Percentiles rank a stretch among this genome's conserved stretches.
Evolutionary conservation across 1,284 basidiomycete genomes (phyloP).

Genomic region (Melampsora medusae): DNA sequence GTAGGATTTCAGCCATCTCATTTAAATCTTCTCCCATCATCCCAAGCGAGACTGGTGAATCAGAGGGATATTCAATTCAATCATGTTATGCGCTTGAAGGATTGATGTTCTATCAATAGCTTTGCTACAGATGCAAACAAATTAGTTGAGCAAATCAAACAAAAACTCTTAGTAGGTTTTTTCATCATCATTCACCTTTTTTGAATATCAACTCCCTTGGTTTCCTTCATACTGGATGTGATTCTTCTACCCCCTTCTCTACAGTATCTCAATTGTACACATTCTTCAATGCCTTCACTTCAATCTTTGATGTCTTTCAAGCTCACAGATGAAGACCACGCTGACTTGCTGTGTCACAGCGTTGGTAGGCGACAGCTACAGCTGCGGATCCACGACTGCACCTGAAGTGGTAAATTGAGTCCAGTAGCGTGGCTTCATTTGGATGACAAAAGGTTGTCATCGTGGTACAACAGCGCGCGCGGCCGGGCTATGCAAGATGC

Average conservation of each 20-base stretch:
- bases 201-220: neutral
- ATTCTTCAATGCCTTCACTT: constrained; percentile 87
- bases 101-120: constrained; percentile 86
- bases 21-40: constrained; percentile 87
- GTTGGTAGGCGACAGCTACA: too few species aligned
- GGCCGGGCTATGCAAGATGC: too few species aligned
- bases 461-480: too few species aligned
- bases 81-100: constrained; percentile 91
- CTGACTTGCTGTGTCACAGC: too few species aligned
- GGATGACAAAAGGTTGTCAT: too few species aligned
- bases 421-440: too few species aligned
- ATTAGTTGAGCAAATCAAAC: constrained; percentile 90
- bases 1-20: constrained; percentile 89
- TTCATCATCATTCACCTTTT: neutral
- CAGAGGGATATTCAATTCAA: constrained; percentile 89
- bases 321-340: too few species aligned
- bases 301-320: constrained; percentile 86
- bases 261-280: constrained; percentile 91
- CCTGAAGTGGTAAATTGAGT: too few species aligned
- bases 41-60: constrained; percentile 90
- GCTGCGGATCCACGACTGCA: too few species aligned
- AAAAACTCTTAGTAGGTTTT: constrained; percentile 74
- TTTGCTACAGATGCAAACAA: constrained; percentile 93
- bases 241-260: too few species aligned
- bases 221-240: too few species aligned